Evolutionary conservation across 1,139 yeast genomes (phyloP), one percentile per base, ranked within the genome.

Genomic region (Yamadazyma friedrichii): DNA sequence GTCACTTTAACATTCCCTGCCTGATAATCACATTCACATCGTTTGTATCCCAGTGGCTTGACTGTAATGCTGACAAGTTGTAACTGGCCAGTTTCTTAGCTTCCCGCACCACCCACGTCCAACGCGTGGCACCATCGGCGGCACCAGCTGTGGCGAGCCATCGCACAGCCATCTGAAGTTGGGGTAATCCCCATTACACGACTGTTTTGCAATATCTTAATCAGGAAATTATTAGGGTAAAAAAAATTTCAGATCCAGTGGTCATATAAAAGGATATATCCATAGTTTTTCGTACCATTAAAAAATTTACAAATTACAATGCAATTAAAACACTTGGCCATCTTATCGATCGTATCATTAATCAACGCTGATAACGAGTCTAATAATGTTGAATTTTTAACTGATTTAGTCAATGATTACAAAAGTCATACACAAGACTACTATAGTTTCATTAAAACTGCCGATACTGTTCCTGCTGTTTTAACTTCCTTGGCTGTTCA

Each of bases 391-490:
- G 56, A 53, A 15, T 70, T 70, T 48, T 59, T 70, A 40, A 68
- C 74, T 15, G 72, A 68, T 3, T 62, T 70, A 39, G 76, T 68
- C 8, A 49, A 61, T 35, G 76, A 70, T 50, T 66, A 52, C 48
- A 62, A 61, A 42, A 45, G 50, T 36, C 53, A 62, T 42, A 52
- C 52, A 13, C 36, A 33, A 8, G 56, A 59, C 11, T 70, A 70
- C 52, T 43, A 67, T 24, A 49, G 50, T 31, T 70, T 52, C 46
- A 50, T 68, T 39, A 58, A 50, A 29, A 68, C 76, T 22, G 76
- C 74, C 27, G 39, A 42, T 4, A 38, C 46, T 31, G 59, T 66
- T 25, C 76, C 76, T 10, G 52, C 55, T 3, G 66, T 49, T n/a
- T 56, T 70, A 39, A 59, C 69, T 9, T 47, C 62, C 8, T 61